Conservation (phyloP, 2,329 filamentous ascomycete species). For the Basipetospora chlamydospora region DNA sequence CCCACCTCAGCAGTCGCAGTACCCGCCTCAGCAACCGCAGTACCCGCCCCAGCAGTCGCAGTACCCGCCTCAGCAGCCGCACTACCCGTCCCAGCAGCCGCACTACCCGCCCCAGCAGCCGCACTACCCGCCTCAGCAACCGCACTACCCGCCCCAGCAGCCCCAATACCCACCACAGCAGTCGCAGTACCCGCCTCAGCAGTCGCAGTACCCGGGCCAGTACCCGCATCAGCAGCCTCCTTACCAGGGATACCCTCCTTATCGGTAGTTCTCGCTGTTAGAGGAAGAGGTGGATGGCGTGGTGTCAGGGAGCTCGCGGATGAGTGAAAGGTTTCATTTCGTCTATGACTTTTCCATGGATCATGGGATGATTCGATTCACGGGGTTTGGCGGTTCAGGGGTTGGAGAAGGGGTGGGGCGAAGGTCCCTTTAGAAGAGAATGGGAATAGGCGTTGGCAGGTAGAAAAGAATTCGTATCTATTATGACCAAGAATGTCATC, state of each 20-base stretch:
- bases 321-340: too few species aligned
- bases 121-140: not conserved
- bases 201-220: not conserved
- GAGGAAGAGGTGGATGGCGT: too few species aligned
- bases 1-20: not conserved
- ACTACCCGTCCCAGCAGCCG: not conserved
- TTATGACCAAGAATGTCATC: too few species aligned
- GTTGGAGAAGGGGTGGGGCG: too few species aligned
- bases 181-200: not conserved
- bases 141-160: not conserved
- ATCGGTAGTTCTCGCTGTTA: too few species aligned
- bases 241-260: slow-evolving; percentile 1
- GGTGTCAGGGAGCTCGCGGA: too few species aligned
- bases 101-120: not conserved
- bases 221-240: not conserved
- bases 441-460: too few species aligned
- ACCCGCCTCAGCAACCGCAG: not conserved
- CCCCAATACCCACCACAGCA: not conserved
- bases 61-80: not conserved
- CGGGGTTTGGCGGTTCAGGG: too few species aligned
- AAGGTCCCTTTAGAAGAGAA: too few species aligned
- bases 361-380: too few species aligned
- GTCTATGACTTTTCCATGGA: too few species aligned
- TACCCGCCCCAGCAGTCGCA: not conserved
- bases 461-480: too few species aligned